Evolutionary conservation across 2,329 filamentous ascomycete species (phyloP).

Genomic region (Fusarium sp.): DNA sequence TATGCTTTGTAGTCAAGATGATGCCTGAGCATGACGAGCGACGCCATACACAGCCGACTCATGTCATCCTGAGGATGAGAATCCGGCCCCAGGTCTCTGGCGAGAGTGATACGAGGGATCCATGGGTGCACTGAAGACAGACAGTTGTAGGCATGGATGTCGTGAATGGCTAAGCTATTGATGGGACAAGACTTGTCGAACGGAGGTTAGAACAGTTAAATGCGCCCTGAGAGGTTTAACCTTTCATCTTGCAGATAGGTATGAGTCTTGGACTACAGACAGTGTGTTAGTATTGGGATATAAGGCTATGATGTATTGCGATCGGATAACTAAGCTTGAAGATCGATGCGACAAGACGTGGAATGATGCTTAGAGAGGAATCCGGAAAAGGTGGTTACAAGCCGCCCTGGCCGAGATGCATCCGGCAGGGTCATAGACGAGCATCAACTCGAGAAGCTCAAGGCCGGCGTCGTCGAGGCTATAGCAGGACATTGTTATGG

Average conservation of each 20-base stretch:
- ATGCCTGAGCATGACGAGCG: background rate
- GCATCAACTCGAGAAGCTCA: constrained; percentile 75
- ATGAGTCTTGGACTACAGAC: too few relatives aligned
- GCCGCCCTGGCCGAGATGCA: constrained; percentile 92
- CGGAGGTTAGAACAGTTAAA: too few relatives aligned
- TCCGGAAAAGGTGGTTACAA: constrained; percentile 76
- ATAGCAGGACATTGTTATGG: constrained; percentile 70
- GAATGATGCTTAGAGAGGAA: background rate
- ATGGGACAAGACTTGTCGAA: background rate
- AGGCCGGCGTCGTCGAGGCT: constrained; percentile 79
- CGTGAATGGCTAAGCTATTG: background rate
- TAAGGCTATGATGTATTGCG: too few relatives aligned
- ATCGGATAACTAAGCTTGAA: too few relatives aligned
- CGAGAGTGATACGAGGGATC: background rate
- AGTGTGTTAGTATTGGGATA: too few relatives aligned
- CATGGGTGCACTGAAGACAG: background rate
- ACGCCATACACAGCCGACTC: background rate
- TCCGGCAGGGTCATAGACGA: constrained; percentile 88
- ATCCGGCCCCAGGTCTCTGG: background rate
- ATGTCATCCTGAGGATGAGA: background rate
- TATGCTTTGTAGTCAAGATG: background rate
- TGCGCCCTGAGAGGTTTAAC: too few relatives aligned
- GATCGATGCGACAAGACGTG: background rate
- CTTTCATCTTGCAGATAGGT: too few relatives aligned
- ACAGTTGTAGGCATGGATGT: background rate